Evolutionary conservation across 1,284 basidiomycete genomes (phyloP).

Genomic region (Leccinum variabile): DNA sequence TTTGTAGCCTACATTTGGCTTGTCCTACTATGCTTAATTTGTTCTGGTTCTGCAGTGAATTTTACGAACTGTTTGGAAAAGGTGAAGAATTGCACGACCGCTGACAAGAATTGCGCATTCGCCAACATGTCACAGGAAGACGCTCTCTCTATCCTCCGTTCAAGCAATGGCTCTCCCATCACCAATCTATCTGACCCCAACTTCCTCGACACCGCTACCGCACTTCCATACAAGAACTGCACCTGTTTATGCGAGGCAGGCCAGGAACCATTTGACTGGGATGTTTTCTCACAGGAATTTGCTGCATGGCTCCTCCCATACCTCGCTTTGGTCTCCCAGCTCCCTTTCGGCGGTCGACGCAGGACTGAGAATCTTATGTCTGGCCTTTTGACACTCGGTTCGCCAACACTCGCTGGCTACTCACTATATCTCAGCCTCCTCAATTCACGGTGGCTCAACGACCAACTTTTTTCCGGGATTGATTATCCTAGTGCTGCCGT

Average conservation of each 20-base stretch:
- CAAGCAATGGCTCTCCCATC: slow-evolving; percentile 8
- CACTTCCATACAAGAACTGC: background rate
- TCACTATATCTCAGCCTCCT: slow-evolving; percentile 36
- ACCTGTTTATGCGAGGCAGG: slow-evolving; percentile 30
- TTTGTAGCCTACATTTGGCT: slow-evolving; percentile 10
- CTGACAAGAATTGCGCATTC: slow-evolving; percentile 1
- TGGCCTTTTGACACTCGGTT: slow-evolving; percentile 34
- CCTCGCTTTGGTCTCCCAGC: slow-evolving; percentile 43
- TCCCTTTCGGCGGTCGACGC: slow-evolving; percentile 40
- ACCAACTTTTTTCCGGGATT: slow-evolving; percentile 23
- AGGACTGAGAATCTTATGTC: slow-evolving; percentile 35
- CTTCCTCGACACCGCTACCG: background rate
- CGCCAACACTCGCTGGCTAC: slow-evolving; percentile 35
- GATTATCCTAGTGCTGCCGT: slow-evolving; percentile 20
- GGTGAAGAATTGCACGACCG: slow-evolving; percentile 12
- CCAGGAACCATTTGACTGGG: slow-evolving; percentile 37
- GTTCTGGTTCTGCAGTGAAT: slow-evolving; percentile 3
- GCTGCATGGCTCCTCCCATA: slow-evolving; percentile 47
- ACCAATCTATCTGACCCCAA: slow-evolving; percentile 9
- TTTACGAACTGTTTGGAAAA: slow-evolving; percentile 13
- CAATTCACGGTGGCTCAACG: slow-evolving; percentile 33
- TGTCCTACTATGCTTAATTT: background rate
- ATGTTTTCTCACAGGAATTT: slow-evolving; percentile 41
- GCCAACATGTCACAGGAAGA: slow-evolving; percentile 5
- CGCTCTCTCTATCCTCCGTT: slow-evolving; percentile 20